These are phyloP conservation scores for Solanum paucissectum DNA, from an alignment of 257 asterid genomes.

Conservation along the genomic window DNA sequence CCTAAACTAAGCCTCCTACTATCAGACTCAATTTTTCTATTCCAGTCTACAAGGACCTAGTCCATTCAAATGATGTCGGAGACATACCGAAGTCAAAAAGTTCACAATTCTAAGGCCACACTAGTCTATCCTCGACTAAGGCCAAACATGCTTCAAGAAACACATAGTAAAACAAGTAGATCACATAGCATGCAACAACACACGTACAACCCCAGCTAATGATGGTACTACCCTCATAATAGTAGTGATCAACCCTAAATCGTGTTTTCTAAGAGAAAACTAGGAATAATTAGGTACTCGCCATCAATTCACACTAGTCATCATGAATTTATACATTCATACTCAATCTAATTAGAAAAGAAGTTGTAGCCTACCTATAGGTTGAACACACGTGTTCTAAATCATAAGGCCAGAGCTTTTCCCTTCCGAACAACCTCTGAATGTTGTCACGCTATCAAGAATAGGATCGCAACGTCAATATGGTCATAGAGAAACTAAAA, in stretches of 20 bases:
- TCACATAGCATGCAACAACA: neutral
- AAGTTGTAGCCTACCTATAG: neutral
- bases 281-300: neutral
- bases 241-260: neutral
- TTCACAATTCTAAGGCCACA: neutral
- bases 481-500: no score
- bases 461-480: no score
- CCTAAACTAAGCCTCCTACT: neutral
- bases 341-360: neutral
- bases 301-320: neutral
- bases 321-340: neutral
- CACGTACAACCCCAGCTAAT: neutral
- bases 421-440: neutral
- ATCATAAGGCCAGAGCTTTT: no score
- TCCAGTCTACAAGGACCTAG: neutral
- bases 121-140: neutral
- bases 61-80: neutral
- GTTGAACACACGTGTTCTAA: neutral
- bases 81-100: neutral
- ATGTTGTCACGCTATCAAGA: neutral
- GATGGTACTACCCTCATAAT: neutral
- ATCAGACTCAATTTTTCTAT: no score
- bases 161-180: neutral
- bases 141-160: neutral
- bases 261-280: neutral